phyloP scores from a whole-genome alignment of 768 basidiomycete genomes.

The Pholiota conissans region DNA sequence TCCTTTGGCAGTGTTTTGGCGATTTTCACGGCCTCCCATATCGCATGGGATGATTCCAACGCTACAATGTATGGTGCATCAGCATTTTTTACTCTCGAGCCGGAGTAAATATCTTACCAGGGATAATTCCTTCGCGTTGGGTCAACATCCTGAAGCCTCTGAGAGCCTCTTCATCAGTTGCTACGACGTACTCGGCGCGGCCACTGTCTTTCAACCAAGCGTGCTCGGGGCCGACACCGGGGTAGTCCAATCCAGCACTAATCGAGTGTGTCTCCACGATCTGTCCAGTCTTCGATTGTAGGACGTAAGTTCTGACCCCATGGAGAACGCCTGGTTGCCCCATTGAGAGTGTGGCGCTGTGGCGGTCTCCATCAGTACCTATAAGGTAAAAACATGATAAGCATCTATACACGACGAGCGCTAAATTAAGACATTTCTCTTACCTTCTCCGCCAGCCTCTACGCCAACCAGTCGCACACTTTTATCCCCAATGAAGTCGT shows the following conservation, averaged over 20 bases:
- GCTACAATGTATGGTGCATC: conserved; percentile 43
- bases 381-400: conserved; percentile 1
- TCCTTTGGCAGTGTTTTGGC: conserved; percentile 87
- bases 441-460: conserved; percentile 97
- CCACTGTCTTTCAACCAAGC: conserved; percentile 96
- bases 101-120: conserved; percentile 49
- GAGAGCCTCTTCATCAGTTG: conserved; percentile 92
- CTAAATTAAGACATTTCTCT: conserved; percentile 12
- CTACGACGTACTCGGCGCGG: conserved; percentile 89
- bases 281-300: conserved; percentile 87
- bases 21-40: conserved; percentile 87
- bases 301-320: conserved; percentile 92
- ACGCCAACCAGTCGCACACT: conserved; percentile 87
- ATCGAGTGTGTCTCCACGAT: conserved; percentile 98
- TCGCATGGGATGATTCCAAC: conserved; percentile 92
- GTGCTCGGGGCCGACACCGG: conserved; percentile 97
- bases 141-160: conserved; percentile 91
- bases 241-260: conserved; percentile 95
- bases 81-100: neutral
- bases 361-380: conserved; percentile 82
- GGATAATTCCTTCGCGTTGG: conserved; percentile 96
- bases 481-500: conserved; percentile 92
- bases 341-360: conserved; percentile 91
- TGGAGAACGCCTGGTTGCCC: conserved; percentile 95
- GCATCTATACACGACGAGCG: neutral